These are phyloP conservation scores for Xylaria sp. DNA, from an alignment of 2,329 filamentous ascomycete species.

Conservation along the genomic window DNA sequence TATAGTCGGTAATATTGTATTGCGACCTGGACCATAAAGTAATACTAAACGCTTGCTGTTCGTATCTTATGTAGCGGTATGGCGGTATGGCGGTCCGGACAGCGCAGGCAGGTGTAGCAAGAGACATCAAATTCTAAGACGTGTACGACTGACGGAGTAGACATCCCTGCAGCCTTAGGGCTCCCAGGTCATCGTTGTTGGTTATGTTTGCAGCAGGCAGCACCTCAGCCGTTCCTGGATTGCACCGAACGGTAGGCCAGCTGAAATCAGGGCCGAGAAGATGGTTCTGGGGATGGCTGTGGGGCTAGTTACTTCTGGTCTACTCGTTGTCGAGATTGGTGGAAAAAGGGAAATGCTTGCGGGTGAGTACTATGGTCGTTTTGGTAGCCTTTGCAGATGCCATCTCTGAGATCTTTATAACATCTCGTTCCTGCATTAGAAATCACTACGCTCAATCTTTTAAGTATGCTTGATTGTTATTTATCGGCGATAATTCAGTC, in stretches of 20 bases:
- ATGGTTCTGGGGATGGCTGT: background rate
- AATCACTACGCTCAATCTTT: background rate
- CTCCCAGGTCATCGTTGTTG: background rate
- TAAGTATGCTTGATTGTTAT: background rate
- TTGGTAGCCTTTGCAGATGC: background rate
- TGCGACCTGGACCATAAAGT: background rate
- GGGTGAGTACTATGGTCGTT: background rate
- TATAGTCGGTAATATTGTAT: background rate
- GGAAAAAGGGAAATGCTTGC: background rate
- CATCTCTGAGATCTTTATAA: background rate
- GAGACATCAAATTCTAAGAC: background rate
- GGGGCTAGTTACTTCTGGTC: background rate
- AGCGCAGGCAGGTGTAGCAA: background rate
- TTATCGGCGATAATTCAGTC: background rate
- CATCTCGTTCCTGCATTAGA: background rate
- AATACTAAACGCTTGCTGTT: background rate
- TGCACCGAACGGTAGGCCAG: background rate
- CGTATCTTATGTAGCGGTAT: background rate
- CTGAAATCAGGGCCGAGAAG: slow-evolving; percentile 6
- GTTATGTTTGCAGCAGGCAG: background rate
- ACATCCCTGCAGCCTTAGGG: background rate
- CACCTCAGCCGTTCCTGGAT: background rate
- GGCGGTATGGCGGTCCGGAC: background rate
- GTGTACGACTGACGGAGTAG: background rate
- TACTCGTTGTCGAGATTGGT: slow-evolving; percentile 18